Evolutionary conservation across 345 rosid species (phyloP), one percentile per base, ranked within the genome.

Genomic region (Atalantia buxifolia): DNA sequence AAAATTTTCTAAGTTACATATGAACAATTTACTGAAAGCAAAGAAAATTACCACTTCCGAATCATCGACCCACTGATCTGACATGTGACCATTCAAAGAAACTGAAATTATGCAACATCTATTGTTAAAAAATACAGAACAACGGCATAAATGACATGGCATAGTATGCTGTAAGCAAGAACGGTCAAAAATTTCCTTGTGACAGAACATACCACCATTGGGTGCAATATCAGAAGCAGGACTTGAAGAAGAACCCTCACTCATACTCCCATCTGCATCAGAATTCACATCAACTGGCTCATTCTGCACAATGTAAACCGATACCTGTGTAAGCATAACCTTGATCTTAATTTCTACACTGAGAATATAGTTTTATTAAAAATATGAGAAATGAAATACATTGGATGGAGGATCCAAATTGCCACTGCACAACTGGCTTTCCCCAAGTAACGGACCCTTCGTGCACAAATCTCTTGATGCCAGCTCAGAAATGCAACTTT

Each of bases 231-330:
- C 90, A 77, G 90, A 92, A 83, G 87, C 59, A 79, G 82, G 78
- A 84, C 88, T 88, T 59, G 85, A 70, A 9, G 89, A 80, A 78
- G 89, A 80, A 78, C 75, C 86, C 77, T 89, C 92, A 69, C 85
- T 80, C 81, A 86, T 71, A 76, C 83, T 83, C 81, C 84, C 92
- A 81, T 86, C 85, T 72, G 79, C 83, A 79, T 87, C 86, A 70
- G 91, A 86, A 80, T 85, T 83, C 77, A 76, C 80, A 83, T 87
- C 90, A 81, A 45, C 87, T 45, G 82, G 78, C 76, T 81, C 88
- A 73, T 78, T 77, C 97, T 95, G 86, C 82, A 87, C 71, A 76
- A 61, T 61, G 71, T 33, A n/a, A 68, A 64, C 40, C 19, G 63
- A 61, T 13, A 13, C 16, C 50, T 45, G 50, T 72, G 66, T 74